These are phyloP conservation scores for Sporisorium graminicola DNA, from an alignment of 1,284 basidiomycete genomes.

Conservation along the genomic window DNA sequence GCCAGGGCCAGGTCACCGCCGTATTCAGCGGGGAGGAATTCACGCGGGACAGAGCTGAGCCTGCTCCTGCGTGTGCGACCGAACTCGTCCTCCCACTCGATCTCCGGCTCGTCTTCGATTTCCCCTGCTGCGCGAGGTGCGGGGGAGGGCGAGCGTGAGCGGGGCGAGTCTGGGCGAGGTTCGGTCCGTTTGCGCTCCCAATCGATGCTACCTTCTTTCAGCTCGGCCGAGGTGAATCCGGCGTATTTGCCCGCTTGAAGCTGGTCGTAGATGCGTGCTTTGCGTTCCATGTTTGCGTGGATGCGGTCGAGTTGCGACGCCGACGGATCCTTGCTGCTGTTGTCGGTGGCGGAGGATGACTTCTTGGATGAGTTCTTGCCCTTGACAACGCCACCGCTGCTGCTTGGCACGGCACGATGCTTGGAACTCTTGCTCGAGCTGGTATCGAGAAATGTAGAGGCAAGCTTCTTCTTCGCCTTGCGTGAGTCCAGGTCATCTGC, in stretches of 20 bases:
- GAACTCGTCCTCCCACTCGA: conserved; percentile 88
- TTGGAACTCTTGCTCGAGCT: background rate
- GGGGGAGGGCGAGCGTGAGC: conserved; percentile 32
- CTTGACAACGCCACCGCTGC: too few relatives aligned
- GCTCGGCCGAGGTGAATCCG: conserved; percentile 73
- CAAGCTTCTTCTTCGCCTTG: conserved; percentile 8
- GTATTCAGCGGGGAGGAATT: conserved; percentile 73
- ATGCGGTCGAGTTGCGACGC: conserved; percentile 74
- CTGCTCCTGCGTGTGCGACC: conserved; percentile 79
- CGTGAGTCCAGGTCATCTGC: background rate
- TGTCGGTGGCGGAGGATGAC: background rate
- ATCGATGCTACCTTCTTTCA: conserved; percentile 85
- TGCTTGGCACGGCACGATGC: background rate
- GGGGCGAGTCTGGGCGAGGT: too few relatives aligned
- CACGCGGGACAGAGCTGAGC: conserved; percentile 82
- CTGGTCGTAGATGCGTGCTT: conserved; percentile 85
- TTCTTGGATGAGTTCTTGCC: too few relatives aligned
- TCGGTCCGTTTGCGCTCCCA: conserved; percentile 73
- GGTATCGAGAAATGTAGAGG: conserved; percentile 16
- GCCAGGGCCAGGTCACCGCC: conserved; percentile 36
- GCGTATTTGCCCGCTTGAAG: conserved; percentile 83
- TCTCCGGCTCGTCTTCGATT: conserved; percentile 70
- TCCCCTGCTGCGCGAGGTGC: conserved; percentile 17
- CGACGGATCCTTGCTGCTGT: background rate
- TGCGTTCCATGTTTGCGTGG: conserved; percentile 77